Base-by-base conservation (phyloP, 2,329 filamentous ascomycete species). In the Colletotrichum kahawae region DNA sequence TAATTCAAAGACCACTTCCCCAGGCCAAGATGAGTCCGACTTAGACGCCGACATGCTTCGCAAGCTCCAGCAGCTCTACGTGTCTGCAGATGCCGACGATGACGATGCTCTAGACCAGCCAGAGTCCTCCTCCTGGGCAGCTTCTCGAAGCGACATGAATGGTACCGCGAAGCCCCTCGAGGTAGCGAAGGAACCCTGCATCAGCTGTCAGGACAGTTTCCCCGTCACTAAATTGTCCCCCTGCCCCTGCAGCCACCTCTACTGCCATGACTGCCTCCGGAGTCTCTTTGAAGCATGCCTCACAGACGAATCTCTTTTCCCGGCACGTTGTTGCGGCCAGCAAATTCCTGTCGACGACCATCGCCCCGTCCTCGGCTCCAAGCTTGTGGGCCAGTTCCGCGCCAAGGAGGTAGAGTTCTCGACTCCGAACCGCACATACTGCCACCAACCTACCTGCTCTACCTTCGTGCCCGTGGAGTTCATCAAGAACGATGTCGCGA, bases 221-320 rank as follows among this genome's bases (percentile, higher is more conserved):
- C 4, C 21, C 21, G 5, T 43, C 12, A 60, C 18, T 24, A 18
- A 60, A 27, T 13, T 75, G 14, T 31, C 67, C 1, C 67, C 43
- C 36, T 79, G 68, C 14, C 81, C 86, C 29, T 84, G 90, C 79
- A 12, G 79, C 0, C 89, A 92, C 76, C 78, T 85, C 4, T 92
- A 91, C 79, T 93, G 91, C 77, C 79, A 79, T 0, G 76, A 76
- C 1, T 92, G 91, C 77, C 77, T 92, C 0, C 77, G 78, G 3
- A 70, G 75, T 0, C 84, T 91, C 0, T 89, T 92, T 78, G n/a
- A 74, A 2, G 69, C 79, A 0, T 83, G 88, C 0, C 83, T 89
- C 27, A 81, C 72, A 0, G 88, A 91, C 75, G 88, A 92, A 70
- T 83, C 85, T 0, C 78, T 90, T 0, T 92, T 91, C 71, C 91